phyloP scores from a whole-genome alignment of 75 land plant genomes.

The Ceratopteris richardii region DNA sequence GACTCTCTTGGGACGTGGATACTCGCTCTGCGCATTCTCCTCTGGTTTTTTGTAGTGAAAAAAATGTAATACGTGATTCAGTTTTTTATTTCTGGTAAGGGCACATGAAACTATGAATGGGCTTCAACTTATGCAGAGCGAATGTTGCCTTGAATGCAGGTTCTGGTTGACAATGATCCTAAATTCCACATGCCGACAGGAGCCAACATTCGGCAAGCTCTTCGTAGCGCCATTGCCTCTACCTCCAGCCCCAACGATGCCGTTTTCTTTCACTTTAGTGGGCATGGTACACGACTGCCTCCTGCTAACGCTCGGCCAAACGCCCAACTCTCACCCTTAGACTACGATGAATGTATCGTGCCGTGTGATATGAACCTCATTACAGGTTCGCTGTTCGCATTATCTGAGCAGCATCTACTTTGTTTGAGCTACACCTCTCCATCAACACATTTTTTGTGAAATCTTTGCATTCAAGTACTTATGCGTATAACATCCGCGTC shows the following conservation, averaged over 20 bases:
- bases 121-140: too few relatives aligned
- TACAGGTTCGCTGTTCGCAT: slow-evolving; percentile 4
- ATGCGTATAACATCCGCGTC: too few relatives aligned
- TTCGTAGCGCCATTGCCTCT: background rate
- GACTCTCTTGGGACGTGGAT: too few relatives aligned
- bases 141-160: too few relatives aligned
- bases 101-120: too few relatives aligned
- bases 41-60: too few relatives aligned
- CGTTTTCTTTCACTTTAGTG: slow-evolving; percentile 26
- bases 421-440: too few relatives aligned
- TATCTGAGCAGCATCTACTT: background rate
- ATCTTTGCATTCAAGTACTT: too few relatives aligned
- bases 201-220: slow-evolving; percentile 18
- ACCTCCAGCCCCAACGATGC: slow-evolving; percentile 9
- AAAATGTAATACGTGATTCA: too few relatives aligned
- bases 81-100: too few relatives aligned
- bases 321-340: background rate
- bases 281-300: slow-evolving; percentile 17
- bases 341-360: slow-evolving; percentile 26
- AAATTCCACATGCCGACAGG: slow-evolving; percentile 12
- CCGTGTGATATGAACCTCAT: slow-evolving; percentile 34
- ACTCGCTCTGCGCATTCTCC: too few relatives aligned
- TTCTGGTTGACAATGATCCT: slow-evolving; percentile 9
- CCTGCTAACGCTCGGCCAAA: background rate
- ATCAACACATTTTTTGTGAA: too few relatives aligned